Evolutionary conservation across 2,329 filamentous ascomycete genomes (phyloP).

Genomic region (Fusarium secorum): DNA sequence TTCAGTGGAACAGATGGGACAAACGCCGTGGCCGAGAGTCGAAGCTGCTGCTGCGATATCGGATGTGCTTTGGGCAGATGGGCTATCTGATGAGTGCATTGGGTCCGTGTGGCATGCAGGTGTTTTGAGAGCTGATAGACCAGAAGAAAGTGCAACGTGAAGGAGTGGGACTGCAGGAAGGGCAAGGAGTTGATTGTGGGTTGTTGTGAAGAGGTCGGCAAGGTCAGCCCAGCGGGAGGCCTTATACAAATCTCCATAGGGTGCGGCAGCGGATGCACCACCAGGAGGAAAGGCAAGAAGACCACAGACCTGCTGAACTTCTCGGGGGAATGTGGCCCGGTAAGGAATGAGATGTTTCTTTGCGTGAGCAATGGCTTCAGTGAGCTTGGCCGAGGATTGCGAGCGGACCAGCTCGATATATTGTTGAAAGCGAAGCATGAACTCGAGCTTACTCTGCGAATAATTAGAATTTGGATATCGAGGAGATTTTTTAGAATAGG

Average conservation of each 20-base stretch:
- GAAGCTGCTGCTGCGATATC: slow-evolving; percentile 43
- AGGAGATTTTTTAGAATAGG: not conserved
- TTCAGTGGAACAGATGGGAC: slow-evolving; percentile 95
- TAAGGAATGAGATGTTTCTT: slow-evolving; percentile 81
- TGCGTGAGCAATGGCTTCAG: slow-evolving; percentile 83
- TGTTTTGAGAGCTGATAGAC: slow-evolving; percentile 93
- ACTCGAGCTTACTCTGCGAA: slow-evolving; percentile 81
- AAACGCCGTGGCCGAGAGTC: slow-evolving; percentile 76
- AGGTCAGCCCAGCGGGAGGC: slow-evolving; percentile 76
- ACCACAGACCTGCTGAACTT: slow-evolving; percentile 77
- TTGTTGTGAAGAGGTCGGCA: slow-evolving; percentile 80
- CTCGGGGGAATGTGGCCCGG: slow-evolving; percentile 70
- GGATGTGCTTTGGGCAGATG: slow-evolving; percentile 59
- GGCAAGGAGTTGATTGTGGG: slow-evolving; percentile 85
- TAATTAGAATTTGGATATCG: not conserved
- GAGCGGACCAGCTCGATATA: slow-evolving; percentile 89
- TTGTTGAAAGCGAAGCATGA: slow-evolving; percentile 91
- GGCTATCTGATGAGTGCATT: not conserved
- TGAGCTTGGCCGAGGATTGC: slow-evolving; percentile 67
- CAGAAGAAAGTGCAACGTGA: slow-evolving; percentile 88
- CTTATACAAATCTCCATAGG: slow-evolving; percentile 72
- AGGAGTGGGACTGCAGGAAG: slow-evolving; percentile 85
- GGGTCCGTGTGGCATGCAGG: slow-evolving; percentile 76
- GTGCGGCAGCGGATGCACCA: slow-evolving; percentile 51
- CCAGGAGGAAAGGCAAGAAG: slow-evolving; percentile 76